Percentiles rank a stretch among this genome's conserved stretches.
Conservation (phyloP, 805 yeast genomes). For the Candida xyloterini region DNA sequence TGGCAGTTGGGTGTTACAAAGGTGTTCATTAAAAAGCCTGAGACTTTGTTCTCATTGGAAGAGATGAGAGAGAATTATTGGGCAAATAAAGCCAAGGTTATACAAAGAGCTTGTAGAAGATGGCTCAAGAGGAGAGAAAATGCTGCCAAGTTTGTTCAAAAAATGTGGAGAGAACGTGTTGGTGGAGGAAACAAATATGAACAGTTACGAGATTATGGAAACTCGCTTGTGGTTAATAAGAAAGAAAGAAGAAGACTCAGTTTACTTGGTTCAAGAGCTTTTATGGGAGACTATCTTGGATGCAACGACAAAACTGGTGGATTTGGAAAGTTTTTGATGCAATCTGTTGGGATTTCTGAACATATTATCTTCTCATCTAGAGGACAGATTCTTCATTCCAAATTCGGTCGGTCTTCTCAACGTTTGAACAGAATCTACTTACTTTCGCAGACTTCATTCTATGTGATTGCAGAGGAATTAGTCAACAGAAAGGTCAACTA, state of each 20-base stretch:
- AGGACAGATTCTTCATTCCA: constrained; percentile 78
- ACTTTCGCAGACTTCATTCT: constrained; percentile 59
- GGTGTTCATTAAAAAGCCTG: constrained; percentile 95
- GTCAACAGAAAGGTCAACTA: constrained; percentile 54
- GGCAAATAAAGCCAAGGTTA: constrained; percentile 97
- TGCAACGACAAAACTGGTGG: constrained; percentile 72
- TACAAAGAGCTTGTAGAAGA: constrained; percentile 95
- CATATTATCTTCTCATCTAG: constrained; percentile 71
- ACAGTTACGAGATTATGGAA: constrained; percentile 83
- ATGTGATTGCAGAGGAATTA: constrained; percentile 70
- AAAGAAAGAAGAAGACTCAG: constrained; percentile 91
- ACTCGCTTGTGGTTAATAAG: constrained; percentile 60
- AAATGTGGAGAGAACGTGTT: constrained; percentile 74
- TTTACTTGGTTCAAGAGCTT: constrained; percentile 81
- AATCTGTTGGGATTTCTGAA: constrained; percentile 67
- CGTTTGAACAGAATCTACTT: constrained; percentile 71
- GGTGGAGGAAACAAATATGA: constrained; percentile 76
- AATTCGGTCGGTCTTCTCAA: constrained; percentile 89
- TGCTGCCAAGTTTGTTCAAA: constrained; percentile 79
- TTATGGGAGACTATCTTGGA: constrained; percentile 89
- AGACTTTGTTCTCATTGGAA: constrained; percentile 91
- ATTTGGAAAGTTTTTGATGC: constrained; percentile 71
- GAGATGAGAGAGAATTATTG: constrained; percentile 96
- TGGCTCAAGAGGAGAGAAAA: constrained; percentile 77
- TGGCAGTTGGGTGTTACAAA: constrained; percentile 90